phyloP scores from a whole-genome alignment of 768 basidiomycete species.

The Hebeloma cylindrosporum region DNA sequence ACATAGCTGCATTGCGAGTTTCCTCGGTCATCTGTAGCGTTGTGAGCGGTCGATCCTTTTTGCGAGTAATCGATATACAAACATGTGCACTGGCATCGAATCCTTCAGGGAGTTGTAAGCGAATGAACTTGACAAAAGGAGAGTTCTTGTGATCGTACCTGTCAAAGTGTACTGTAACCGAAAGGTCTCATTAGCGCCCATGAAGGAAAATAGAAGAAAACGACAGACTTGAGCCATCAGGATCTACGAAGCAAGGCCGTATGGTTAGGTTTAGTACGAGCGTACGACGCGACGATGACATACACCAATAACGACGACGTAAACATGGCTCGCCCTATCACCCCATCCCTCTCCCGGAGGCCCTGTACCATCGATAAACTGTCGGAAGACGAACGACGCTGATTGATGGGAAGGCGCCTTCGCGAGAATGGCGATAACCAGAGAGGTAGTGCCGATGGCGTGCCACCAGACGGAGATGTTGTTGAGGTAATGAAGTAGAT shows the following conservation, averaged over 20 bases:
- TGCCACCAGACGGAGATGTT: conserved; percentile 78
- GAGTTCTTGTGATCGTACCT: conserved; percentile 36
- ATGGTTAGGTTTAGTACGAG: background rate
- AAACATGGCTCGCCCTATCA: conserved; percentile 62
- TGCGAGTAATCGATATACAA: conserved; percentile 19
- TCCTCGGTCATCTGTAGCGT: conserved; percentile 69
- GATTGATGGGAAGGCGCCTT: conserved; percentile 72
- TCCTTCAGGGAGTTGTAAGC: conserved; percentile 34
- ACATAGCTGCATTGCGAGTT: conserved; percentile 66
- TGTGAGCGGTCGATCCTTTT: background rate
- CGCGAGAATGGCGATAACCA: conserved; percentile 68
- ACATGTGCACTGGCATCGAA: conserved; percentile 77
- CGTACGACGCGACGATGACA: conserved; percentile 9
- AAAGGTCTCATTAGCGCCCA: background rate
- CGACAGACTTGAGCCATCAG: conserved; percentile 60
- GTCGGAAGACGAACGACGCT: conserved; percentile 65
- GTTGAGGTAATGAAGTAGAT: conserved; percentile 63
- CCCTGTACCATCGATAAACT: conserved; percentile 72
- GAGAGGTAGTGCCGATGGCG: conserved; percentile 62
- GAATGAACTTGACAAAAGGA: background rate
- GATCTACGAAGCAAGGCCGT: conserved; percentile 34
- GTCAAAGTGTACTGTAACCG: conserved; percentile 57
- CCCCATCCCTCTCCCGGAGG: conserved; percentile 56
- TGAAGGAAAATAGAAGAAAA: background rate
- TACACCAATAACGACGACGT: conserved; percentile 68